Conservation (phyloP, 2,329 filamentous ascomycete genomes). For the Trichoderma endophyticum region DNA sequence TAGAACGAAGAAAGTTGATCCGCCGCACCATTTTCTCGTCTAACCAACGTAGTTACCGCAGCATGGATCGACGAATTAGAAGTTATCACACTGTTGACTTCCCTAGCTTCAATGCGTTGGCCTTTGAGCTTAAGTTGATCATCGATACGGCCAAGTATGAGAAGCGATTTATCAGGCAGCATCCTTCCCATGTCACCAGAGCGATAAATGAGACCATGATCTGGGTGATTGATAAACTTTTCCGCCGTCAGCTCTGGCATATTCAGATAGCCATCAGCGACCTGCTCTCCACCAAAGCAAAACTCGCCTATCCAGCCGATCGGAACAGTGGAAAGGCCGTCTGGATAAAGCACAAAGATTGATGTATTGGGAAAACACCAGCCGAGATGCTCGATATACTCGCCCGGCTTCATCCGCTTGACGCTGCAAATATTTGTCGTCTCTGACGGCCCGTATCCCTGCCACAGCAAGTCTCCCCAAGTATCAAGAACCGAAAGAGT, state of each 20-base stretch:
- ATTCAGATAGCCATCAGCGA: constrained; percentile 72
- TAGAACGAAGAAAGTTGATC: constrained; percentile 68
- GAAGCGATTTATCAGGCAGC: constrained; percentile 70
- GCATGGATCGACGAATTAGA: constrained; percentile 51
- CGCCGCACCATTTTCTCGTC: constrained; percentile 34
- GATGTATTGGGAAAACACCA: constrained; percentile 72
- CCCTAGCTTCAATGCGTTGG: constrained; percentile 73
- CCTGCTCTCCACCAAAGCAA: constrained; percentile 82
- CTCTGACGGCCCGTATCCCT: constrained; percentile 82
- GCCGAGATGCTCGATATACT: constrained; percentile 74
- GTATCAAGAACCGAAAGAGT: constrained; percentile 65
- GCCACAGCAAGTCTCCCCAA: constrained; percentile 70
- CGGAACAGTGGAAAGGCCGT: constrained; percentile 54
- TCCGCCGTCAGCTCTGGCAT: constrained; percentile 57
- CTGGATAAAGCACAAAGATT: constrained; percentile 56
- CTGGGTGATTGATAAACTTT: constrained; percentile 67
- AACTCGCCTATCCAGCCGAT: constrained; percentile 75
- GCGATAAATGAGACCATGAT: constrained; percentile 71
- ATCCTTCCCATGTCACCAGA: constrained; percentile 81
- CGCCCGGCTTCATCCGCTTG: constrained; percentile 54
- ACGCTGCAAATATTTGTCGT: constrained; percentile 86
- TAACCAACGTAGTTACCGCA: constrained; percentile 61
- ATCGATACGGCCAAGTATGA: constrained; percentile 71
- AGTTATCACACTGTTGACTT: constrained; percentile 65
- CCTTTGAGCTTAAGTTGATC: constrained; percentile 81